These are phyloP conservation scores for Uromyces viciae-fabae DNA, from an alignment of 1,284 basidiomycete species.

Conservation along the genomic window DNA sequence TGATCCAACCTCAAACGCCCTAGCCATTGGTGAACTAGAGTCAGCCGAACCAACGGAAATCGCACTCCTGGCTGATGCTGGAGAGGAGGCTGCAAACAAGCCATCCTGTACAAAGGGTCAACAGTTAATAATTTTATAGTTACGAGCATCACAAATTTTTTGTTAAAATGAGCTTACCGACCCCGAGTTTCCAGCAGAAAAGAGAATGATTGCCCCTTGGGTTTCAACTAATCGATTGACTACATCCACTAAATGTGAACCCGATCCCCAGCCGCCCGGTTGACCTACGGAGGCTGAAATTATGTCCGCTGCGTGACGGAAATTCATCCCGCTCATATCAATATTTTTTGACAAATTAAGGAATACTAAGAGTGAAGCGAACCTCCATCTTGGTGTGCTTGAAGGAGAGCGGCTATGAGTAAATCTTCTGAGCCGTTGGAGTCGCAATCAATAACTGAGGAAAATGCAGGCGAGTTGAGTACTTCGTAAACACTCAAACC, in stretches of 20 bases:
- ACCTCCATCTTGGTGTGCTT: slow-evolving; percentile 41
- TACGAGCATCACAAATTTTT: not conserved
- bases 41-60: slow-evolving; percentile 42
- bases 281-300: slow-evolving; percentile 25
- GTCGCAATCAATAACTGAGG: not conserved
- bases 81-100: slow-evolving; percentile 9
- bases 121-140: too few relatives aligned
- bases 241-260: not conserved
- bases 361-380: not conserved
- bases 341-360: not conserved
- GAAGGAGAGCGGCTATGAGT: slow-evolving; percentile 7
- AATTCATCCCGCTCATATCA: not conserved
- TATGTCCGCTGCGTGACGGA: slow-evolving; percentile 29
- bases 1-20: not conserved
- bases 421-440: not conserved
- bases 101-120: not conserved
- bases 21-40: slow-evolving; percentile 4
- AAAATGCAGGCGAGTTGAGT: not conserved
- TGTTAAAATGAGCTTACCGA: not conserved
- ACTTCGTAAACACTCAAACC: not conserved
- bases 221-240: slow-evolving; percentile 19
- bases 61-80: slow-evolving; percentile 17
- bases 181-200: slow-evolving; percentile 41
- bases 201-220: not conserved
- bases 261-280: slow-evolving; percentile 28